Conservation (phyloP, 139 green algal genomes). For the Axilococcus clingmanii region DNA sequence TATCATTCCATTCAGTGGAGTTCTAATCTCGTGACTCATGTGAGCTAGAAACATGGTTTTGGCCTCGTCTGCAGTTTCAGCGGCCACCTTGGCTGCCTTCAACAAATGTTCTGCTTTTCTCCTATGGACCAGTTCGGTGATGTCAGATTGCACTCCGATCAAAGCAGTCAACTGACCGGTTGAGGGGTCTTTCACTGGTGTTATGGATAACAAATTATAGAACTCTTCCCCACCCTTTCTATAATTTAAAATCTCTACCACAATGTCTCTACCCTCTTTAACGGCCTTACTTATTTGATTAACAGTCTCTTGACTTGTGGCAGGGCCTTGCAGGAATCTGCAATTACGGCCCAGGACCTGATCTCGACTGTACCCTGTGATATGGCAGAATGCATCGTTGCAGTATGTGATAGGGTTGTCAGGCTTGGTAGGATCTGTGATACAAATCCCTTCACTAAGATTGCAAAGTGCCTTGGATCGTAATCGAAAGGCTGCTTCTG, state of each 20-base stretch:
- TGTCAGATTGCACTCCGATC: slow-evolving; percentile 73
- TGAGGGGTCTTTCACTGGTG: slow-evolving; percentile 52
- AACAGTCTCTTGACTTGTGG: slow-evolving; percentile 23
- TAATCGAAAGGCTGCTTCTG: too few relatives aligned
- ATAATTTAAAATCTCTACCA: slow-evolving; percentile 56
- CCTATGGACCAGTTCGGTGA: slow-evolving; percentile 62
- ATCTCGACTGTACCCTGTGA: slow-evolving; percentile 62
- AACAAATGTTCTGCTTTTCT: slow-evolving; percentile 42
- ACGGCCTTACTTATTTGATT: slow-evolving; percentile 33
- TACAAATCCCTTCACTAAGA: slow-evolving; percentile 63
- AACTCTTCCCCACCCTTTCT: slow-evolving; percentile 51
- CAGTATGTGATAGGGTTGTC: slow-evolving; percentile 80
- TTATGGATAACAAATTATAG: slow-evolving; percentile 66
- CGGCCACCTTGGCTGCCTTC: slow-evolving; percentile 23
- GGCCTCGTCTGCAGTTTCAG: slow-evolving; percentile 32
- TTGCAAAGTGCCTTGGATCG: slow-evolving; percentile 62
- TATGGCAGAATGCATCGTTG: slow-evolving; percentile 60
- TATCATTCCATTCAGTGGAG: slow-evolving; percentile 60
- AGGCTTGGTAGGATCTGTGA: slow-evolving; percentile 49
- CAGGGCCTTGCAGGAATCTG: slow-evolving; percentile 45
- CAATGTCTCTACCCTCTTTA: slow-evolving; percentile 23
- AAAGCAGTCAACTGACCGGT: slow-evolving; percentile 56
- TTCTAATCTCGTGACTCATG: slow-evolving; percentile 63
- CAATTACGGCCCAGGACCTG: slow-evolving; percentile 62
- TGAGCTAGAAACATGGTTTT: slow-evolving; percentile 61